Evolutionary conservation across 768 basidiomycete genomes (phyloP), one percentile per base, ranked within the genome.

Genomic region (Leccinum longicurvipes): DNA sequence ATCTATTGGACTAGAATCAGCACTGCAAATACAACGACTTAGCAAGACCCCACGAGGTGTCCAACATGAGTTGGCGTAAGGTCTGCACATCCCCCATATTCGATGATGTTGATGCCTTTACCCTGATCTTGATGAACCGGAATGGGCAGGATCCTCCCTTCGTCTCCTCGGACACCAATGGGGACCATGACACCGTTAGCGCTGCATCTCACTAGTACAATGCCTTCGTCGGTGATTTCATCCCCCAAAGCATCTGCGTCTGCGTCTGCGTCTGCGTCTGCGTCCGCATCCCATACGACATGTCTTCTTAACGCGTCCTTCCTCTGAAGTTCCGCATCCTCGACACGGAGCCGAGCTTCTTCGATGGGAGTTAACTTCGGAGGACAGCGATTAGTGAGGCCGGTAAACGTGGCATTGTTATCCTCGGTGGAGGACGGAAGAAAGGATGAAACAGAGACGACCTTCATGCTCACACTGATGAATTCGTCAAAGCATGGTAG

Each of bases 361-460:
- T 87, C 77, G 6, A 79, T 67, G 15, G 86, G 84, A 1, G 83
- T 83, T 2, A 84, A 72, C 50, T 68, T 72, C 9, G 76, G 75
- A 15, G 71, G 70, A 53, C 62, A 61, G 31, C 59, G 58, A 3
- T 60, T 54, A 11, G 74, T 68, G 1, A 73, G 82, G 25, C 86
- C 86, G 3, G 75, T 66, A 62, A 84, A 85, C 1, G 77, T 67
- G 5, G 80, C 80, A 56, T 82, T 73, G 48, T 88, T 81, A 58
- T 86, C 76, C 52, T 85, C 82, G 3, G 73, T 75, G 17, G 77
- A 76, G 4, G 82, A 82, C 3, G 91, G 91, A 23, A 93, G 76
- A 60, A 84, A 87, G 5, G 81, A 81, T 1, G 87, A 83, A 44
- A 93, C 82, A 0, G 91, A 92, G 15, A 85, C 78, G 24, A 93